These are phyloP conservation scores for Psidium guajava DNA, from an alignment of 345 rosid species.

Conservation along the genomic window DNA sequence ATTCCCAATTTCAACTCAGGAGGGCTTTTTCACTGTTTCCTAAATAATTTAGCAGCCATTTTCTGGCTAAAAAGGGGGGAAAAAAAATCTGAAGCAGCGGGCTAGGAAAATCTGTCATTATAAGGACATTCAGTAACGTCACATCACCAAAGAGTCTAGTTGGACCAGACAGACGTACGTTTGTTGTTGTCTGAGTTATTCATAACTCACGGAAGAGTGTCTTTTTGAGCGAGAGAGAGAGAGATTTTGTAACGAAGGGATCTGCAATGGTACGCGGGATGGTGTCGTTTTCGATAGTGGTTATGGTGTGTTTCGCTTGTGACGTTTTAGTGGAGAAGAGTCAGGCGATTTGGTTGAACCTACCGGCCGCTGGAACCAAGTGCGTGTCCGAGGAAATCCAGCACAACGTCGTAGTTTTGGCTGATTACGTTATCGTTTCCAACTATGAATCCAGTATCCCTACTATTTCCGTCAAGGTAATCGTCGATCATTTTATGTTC, in stretches of 20 bases:
- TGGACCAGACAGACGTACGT: background rate
- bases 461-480: constrained; percentile 67
- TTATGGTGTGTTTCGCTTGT: background rate
- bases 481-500: background rate
- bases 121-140: background rate
- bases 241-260: background rate
- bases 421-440: constrained; percentile 66
- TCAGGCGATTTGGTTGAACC: constrained; percentile 65
- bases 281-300: background rate
- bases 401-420: constrained; percentile 69
- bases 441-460: constrained; percentile 36
- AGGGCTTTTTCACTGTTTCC: background rate
- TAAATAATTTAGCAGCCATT: background rate
- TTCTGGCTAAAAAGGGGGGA: background rate
- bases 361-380: constrained; percentile 59
- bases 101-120: background rate
- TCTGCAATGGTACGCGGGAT: background rate
- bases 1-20: background rate
- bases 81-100: background rate
- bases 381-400: constrained; percentile 94
- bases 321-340: constrained; percentile 4
- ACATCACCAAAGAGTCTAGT: background rate
- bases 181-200: background rate
- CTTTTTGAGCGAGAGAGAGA: background rate
- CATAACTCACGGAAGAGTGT: background rate